Conservation (phyloP, 2,329 filamentous ascomycete genomes). For the Microdochium trichocladiopsis region DNA sequence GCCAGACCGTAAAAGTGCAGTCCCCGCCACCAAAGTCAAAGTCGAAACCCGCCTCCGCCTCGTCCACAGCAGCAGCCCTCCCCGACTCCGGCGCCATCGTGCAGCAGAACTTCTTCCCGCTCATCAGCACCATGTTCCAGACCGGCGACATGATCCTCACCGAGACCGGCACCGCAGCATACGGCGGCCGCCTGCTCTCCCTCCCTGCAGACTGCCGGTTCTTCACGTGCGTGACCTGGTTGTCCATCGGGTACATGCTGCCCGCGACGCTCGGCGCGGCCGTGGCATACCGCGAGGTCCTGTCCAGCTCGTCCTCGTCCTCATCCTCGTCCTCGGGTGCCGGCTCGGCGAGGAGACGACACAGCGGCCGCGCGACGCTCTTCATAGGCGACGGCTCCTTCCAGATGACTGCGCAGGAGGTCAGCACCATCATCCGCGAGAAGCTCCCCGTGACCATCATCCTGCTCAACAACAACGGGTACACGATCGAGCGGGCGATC, state of each 20-base stretch:
- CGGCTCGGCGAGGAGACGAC: conserved; percentile 7
- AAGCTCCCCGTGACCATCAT: conserved; percentile 41
- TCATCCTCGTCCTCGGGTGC: conserved; percentile 14
- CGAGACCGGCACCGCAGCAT: conserved; percentile 51
- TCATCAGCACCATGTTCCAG: conserved; percentile 36
- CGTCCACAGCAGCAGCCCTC: conserved; percentile 7
- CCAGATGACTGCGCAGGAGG: conserved; percentile 59
- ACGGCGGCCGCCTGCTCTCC: conserved; percentile 42
- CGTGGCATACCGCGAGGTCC: conserved; percentile 43
- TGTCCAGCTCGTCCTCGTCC: conserved; percentile 1
- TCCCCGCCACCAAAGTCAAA: conserved; percentile 12
- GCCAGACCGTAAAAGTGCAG: conserved; percentile 13
- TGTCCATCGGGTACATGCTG: conserved; percentile 55
- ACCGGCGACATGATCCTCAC: conserved; percentile 48
- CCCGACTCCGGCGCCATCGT: conserved; percentile 27
- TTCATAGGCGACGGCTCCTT: conserved; percentile 59
- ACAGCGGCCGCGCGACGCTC: conserved; percentile 40
- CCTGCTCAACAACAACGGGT: conserved; percentile 52
- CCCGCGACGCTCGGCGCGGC: conserved; percentile 48
- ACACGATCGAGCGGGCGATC: conserved; percentile 51
- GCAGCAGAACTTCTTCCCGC: conserved; percentile 40
- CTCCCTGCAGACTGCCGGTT: conserved; percentile 39
- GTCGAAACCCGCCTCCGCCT: conserved; percentile 9
- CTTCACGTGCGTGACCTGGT: conserved; percentile 47
- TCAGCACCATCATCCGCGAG: conserved; percentile 54